Evolutionary conservation across 352 stramenopile genomes (phyloP).

Genomic region (Phytophthora pluvialis): DNA sequence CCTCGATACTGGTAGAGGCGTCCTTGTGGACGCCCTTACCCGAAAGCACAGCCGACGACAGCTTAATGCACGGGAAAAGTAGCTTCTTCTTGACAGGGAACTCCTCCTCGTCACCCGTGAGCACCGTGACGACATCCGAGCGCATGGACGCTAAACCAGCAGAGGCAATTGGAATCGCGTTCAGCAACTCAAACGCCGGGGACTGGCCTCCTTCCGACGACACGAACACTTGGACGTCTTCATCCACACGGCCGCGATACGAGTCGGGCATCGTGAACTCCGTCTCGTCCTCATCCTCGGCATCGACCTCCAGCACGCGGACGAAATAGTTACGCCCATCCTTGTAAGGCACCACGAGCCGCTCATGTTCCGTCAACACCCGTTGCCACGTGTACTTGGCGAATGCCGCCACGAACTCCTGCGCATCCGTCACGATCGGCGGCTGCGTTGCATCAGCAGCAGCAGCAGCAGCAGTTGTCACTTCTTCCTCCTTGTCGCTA

Average conservation of each 20-base stretch:
- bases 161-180: slow-evolving; percentile 30
- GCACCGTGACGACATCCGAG: slow-evolving; percentile 78
- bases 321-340: slow-evolving; percentile 71
- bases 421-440: slow-evolving; percentile 53
- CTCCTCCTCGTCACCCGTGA: slow-evolving; percentile 87
- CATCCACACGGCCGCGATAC: slow-evolving; percentile 71
- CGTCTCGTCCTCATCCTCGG: slow-evolving; percentile 72
- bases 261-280: slow-evolving; percentile 88
- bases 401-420: slow-evolving; percentile 62
- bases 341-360: slow-evolving; percentile 60
- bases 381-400: slow-evolving; percentile 58
- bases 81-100: slow-evolving; percentile 92
- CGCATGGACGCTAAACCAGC: slow-evolving; percentile 50
- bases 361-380: slow-evolving; percentile 84
- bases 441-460: no score
- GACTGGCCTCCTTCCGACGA: slow-evolving; percentile 52
- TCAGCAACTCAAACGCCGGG: slow-evolving; percentile 48
- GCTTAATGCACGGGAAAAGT: slow-evolving; percentile 88
- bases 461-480: background rate
- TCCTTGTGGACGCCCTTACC: slow-evolving; percentile 80
- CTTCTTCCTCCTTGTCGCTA: slow-evolving; percentile 26
- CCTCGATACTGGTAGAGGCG: slow-evolving; percentile 59
- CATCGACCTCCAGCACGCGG: slow-evolving; percentile 74
- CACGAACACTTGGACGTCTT: slow-evolving; percentile 66
- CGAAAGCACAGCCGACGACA: slow-evolving; percentile 83